Percentiles rank a stretch among this genome's conserved stretches.
Evolutionary conservation across 2,329 filamentous ascomycete genomes (phyloP).

Genomic region (Saccharata proteae): DNA sequence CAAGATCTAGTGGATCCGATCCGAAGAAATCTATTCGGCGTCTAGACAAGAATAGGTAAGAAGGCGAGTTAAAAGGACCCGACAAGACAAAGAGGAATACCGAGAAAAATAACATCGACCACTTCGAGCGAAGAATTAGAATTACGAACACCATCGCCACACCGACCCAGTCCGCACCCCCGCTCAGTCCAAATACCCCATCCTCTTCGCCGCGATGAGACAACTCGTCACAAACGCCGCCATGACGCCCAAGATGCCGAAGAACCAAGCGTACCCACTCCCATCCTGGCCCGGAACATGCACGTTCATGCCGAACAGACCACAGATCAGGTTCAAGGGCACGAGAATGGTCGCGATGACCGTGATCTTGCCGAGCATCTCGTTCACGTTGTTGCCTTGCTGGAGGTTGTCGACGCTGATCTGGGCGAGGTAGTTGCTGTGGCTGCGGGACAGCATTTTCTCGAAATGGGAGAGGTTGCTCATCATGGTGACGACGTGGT

Average conservation of each 20-base stretch:
- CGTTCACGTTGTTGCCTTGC: conserved; percentile 78
- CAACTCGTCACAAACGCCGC: conserved; percentile 29
- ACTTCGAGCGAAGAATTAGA: too few relatives aligned
- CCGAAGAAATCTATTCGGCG: too few relatives aligned
- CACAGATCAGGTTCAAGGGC: conserved; percentile 83
- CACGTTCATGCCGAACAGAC: conserved; percentile 83
- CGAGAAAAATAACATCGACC: too few relatives aligned
- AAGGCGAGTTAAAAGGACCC: too few relatives aligned
- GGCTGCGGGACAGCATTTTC: conserved; percentile 88
- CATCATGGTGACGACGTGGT: conserved; percentile 99
- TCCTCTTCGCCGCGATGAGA: conserved; percentile 29
- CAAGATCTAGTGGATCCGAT: too few relatives aligned
- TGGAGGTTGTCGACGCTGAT: conserved; percentile 84
- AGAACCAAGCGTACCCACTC: conserved; percentile 40
- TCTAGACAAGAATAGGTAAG: too few relatives aligned
- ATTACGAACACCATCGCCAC: too few relatives aligned
- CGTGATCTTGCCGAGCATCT: conserved; percentile 87
- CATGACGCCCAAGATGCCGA: conserved; percentile 48
- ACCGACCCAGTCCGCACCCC: too few relatives aligned
- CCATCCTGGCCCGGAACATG: conserved; percentile 48
- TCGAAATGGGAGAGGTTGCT: conserved; percentile 91
- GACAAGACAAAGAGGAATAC: too few relatives aligned
- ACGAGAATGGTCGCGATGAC: conserved; percentile 91
- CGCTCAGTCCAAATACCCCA: conserved; percentile 26
- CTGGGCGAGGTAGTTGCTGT: conserved; percentile 93